Evolutionary conservation across 2,329 filamentous ascomycete species (phyloP).

Genomic region (Cercospora citrullina): DNA sequence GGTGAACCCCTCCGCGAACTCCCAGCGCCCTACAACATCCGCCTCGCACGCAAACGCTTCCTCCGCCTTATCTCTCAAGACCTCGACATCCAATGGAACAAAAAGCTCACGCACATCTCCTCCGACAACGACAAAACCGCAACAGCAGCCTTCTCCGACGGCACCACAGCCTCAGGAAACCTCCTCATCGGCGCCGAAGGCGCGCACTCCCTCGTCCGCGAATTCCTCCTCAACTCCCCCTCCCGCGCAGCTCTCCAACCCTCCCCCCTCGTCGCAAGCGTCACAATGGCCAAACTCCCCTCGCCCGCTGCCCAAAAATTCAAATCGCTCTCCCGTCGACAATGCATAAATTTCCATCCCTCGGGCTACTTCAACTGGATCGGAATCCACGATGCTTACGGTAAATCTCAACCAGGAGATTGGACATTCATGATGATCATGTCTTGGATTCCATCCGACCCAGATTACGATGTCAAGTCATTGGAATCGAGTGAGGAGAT

Average conservation of each 20-base stretch:
- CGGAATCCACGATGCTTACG: constrained; percentile 24
- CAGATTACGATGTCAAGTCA: background rate
- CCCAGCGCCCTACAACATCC: constrained; percentile 24
- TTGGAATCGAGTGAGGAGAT: constrained; percentile 13
- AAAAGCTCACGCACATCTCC: constrained; percentile 14
- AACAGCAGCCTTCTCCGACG: constrained; percentile 32
- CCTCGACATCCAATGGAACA: constrained; percentile 22
- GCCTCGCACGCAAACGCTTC: constrained; percentile 23
- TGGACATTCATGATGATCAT: constrained; percentile 29
- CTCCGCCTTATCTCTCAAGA: constrained; percentile 21
- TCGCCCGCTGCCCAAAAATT: constrained; percentile 18
- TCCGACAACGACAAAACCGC: constrained; percentile 17
- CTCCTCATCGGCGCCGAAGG: constrained; percentile 36
- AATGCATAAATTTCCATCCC: constrained; percentile 24
- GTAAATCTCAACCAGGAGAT: constrained; percentile 15
- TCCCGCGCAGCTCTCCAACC: constrained; percentile 11
- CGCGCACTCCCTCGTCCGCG: constrained; percentile 37
- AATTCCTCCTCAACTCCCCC: constrained; percentile 20
- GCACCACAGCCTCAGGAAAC: constrained; percentile 27
- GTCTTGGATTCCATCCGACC: constrained; percentile 20
- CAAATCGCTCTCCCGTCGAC: constrained; percentile 16
- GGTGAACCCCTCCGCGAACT: constrained; percentile 22
- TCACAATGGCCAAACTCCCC: constrained; percentile 22
- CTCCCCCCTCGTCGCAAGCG: constrained; percentile 22
- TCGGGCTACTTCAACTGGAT: constrained; percentile 27